Percentiles rank a stretch among this genome's conserved stretches.
Evolutionary conservation across 139 green algal species (phyloP).

Genomic region (Chloropicon primus): DNA sequence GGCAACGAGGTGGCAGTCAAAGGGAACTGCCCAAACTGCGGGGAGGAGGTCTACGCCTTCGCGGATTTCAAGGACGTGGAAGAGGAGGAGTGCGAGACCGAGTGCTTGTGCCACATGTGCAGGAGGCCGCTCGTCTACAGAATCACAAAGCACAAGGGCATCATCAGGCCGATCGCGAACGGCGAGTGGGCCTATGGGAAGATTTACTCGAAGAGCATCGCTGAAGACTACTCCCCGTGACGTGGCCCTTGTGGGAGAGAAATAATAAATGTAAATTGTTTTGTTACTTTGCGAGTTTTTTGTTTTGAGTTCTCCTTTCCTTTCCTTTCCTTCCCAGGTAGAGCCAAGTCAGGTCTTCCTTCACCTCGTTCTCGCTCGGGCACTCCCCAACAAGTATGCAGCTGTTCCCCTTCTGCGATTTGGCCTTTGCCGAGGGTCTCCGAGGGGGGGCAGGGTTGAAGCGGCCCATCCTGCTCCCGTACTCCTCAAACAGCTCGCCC

Average conservation of each 20-base stretch:
- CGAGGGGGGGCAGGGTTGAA: neutral
- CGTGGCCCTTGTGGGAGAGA: neutral
- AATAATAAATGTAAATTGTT: neutral
- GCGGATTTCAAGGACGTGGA: neutral
- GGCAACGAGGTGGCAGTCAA: neutral
- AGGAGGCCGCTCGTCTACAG: neutral
- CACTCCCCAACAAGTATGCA: too few relatives aligned
- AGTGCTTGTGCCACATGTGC: slow-evolving; percentile 7
- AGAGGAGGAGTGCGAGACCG: neutral
- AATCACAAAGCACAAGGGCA: neutral
- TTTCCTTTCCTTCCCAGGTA: neutral
- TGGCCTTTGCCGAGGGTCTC: neutral
- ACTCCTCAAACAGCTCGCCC: neutral
- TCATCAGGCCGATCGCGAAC: neutral
- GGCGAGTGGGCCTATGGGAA: neutral
- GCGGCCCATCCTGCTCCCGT: neutral
- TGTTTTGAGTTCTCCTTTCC: too few relatives aligned
- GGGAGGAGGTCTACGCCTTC: slow-evolving; percentile 4
- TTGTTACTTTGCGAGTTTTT: neutral
- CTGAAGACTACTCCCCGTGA: neutral
- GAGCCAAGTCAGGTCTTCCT: neutral
- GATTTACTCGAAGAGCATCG: neutral
- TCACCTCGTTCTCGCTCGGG: neutral
- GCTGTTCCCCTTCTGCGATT: neutral
- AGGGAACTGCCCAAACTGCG: slow-evolving; percentile 3